phyloP scores from a whole-genome alignment of 1,139 yeast genomes.

The Suhomyces terraborum region DNA sequence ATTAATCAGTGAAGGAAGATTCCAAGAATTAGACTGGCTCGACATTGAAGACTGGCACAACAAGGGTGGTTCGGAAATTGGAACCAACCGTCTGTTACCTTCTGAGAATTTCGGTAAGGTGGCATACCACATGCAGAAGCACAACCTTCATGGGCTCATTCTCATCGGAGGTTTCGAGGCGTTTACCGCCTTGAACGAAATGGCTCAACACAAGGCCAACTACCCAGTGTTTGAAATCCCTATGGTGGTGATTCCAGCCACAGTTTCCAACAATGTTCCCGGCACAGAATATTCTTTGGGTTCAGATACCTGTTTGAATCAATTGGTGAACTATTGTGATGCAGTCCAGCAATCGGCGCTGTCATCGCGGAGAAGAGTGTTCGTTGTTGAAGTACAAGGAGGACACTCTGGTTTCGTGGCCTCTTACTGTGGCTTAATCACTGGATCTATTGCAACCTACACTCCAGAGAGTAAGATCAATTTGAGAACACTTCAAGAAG shows the following conservation, averaged over 20 bases:
- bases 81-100: constrained; percentile 76
- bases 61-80: constrained; percentile 78
- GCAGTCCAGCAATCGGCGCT: constrained; percentile 79
- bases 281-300: constrained; percentile 83
- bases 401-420: constrained; percentile 83
- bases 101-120: constrained; percentile 66
- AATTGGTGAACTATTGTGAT: constrained; percentile 75
- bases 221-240: constrained; percentile 80
- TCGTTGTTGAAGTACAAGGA: constrained; percentile 85
- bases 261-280: constrained; percentile 81
- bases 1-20: constrained; percentile 71
- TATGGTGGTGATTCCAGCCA: constrained; percentile 78
- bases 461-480: constrained; percentile 72
- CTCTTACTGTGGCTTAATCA: constrained; percentile 63
- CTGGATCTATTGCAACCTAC: constrained; percentile 76
- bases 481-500: constrained; percentile 60
- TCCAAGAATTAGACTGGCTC: constrained; percentile 62
- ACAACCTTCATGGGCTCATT: constrained; percentile 70
- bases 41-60: constrained; percentile 76
- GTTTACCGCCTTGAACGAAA: constrained; percentile 65
- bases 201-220: constrained; percentile 59
- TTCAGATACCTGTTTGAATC: constrained; percentile 75
- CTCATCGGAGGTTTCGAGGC: constrained; percentile 85
- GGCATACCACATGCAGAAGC: constrained; percentile 75
- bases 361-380: constrained; percentile 74